Percentiles rank a stretch among this genome's conserved stretches.
Evolutionary conservation across 176 grass and related monocot species (phyloP).

Genomic region (Melocanna baccifera): DNA sequence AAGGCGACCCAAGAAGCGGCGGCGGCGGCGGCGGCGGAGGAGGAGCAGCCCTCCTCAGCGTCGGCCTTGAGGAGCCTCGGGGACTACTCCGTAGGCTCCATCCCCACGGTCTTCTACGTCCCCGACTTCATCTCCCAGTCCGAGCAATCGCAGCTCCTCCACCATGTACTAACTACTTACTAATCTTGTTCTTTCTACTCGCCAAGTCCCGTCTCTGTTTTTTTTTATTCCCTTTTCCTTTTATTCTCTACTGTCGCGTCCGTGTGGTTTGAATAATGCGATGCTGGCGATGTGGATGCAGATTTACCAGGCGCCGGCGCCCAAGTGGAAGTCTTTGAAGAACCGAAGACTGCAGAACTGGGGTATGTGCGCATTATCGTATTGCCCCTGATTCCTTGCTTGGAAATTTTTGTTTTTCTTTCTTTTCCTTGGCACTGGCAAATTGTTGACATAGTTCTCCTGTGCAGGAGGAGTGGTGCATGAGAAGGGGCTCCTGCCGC

Average conservation of each 20-base stretch:
- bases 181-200: neutral
- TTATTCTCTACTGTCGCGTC: neutral
- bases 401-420: neutral
- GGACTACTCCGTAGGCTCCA: conserved; percentile 37
- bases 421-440: neutral
- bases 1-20: neutral
- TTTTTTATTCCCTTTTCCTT: neutral
- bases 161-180: conserved; percentile 56
- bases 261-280: neutral
- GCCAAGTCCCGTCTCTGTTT: neutral
- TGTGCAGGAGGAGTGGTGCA: conserved; percentile 73
- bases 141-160: conserved; percentile 74
- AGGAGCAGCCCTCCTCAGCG: neutral
- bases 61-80: conserved; percentile 7
- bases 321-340: conserved; percentile 84
- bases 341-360: conserved; percentile 91
- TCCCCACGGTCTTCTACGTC: conserved; percentile 63
- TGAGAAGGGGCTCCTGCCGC: conserved; percentile 89
- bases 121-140: conserved; percentile 65
- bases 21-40: conserved; percentile 8
- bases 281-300: neutral
- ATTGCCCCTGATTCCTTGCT: neutral
- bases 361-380: conserved; percentile 36
- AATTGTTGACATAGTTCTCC: neutral
- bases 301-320: conserved; percentile 69